Evolutionary conservation across 352 stramenopile genomes (phyloP), one percentile per base, ranked within the genome.

Genomic region (Globisporangium perplexum): DNA sequence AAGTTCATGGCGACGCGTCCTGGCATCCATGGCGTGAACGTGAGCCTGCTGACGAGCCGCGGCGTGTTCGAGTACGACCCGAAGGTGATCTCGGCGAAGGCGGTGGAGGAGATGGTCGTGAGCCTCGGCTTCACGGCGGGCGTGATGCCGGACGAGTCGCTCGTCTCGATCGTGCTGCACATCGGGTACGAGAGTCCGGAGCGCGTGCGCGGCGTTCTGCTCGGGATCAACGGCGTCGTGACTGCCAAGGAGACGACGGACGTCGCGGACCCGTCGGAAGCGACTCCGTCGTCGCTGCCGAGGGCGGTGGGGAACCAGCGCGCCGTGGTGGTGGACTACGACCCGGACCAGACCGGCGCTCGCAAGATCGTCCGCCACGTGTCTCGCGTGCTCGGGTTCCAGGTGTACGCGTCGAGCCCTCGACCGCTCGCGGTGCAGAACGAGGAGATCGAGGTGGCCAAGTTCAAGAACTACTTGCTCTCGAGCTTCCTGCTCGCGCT

Each of bases 71-170:
- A 71, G 54, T 81, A 71, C 43, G 66, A 91, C 50, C 62, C 71
- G 8, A 47, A 50, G 43, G 28, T 74, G 59, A 44, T 79, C 18
- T 70, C 89, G 1, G 63, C 86, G 5, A 68, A 88, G 17, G 48
- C 50, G 12, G 80, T 96, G 45, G 78, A 90, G 52, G 48, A 71
- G 8, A 74, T 86, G 17, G 71, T 90, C 28, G 57, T 54, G 12
- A 79, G 68, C 1, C 68, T 90, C 41, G 88, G 88, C 2, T 96
- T 96, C 59, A 70, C 85, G 22, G 68, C 82, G 7, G 74, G 60
- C 15, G 66, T 79, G 15, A 45, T 84, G 43, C 71, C 69, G 12
- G 74, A 66, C 48, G 77, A 85, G 12, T 70, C 71, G 14, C 55
- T 83, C 22, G 72, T 83, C 30, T 67, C 70, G 20, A 57, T 90